Evolutionary conservation across 139 green algal species (phyloP).

Genomic region (Raphidocelis subcapitata): DNA sequence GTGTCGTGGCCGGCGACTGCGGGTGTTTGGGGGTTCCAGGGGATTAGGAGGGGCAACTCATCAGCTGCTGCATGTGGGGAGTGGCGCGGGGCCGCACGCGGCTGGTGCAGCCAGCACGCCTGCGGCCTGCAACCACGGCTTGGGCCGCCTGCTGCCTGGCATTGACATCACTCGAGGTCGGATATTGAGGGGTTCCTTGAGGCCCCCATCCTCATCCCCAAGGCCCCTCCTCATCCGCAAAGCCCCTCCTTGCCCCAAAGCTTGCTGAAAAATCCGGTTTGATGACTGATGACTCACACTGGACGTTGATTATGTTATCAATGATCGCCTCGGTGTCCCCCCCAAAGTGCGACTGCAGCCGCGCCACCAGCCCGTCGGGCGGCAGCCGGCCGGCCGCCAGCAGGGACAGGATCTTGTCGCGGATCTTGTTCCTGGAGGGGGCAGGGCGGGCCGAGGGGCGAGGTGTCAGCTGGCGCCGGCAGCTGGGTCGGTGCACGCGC

Average conservation of each 20-base stretch:
- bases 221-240: too few species aligned
- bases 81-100: too few species aligned
- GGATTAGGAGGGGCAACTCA: background rate
- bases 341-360: background rate
- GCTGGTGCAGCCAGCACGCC: too few species aligned
- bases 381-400: background rate
- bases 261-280: too few species aligned
- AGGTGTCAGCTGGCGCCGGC: background rate
- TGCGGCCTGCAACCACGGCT: too few species aligned
- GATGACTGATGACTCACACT: constrained; percentile 16
- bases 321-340: background rate
- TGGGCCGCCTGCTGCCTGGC: too few species aligned
- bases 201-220: too few species aligned
- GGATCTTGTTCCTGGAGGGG: constrained; percentile 6
- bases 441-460: too few species aligned
- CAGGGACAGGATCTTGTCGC: background rate
- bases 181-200: too few species aligned
- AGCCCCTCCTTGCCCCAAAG: too few species aligned
- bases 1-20: constrained; percentile 11
- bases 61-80: background rate
- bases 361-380: background rate
- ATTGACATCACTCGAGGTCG: too few species aligned
- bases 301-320: constrained; percentile 9
- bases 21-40: too few species aligned
- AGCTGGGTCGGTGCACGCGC: background rate